Conservation (phyloP, 2,329 filamentous ascomycete species). For the Colletotrichum sojae region DNA sequence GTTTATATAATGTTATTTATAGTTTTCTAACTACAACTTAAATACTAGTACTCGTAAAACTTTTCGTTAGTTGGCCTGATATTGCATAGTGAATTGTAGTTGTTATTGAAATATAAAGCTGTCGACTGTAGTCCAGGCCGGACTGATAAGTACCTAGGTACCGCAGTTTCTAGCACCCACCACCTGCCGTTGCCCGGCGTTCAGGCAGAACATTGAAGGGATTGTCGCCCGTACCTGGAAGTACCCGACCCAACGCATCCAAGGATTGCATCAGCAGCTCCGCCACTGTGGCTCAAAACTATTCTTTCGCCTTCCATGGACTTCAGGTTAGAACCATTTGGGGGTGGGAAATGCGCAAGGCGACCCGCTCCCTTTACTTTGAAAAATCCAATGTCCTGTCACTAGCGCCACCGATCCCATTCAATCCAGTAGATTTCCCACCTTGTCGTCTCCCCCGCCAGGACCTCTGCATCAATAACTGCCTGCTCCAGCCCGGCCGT, state of each 20-base stretch:
- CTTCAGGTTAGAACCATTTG: constrained; percentile 36
- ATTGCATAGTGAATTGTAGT: too few relatives aligned
- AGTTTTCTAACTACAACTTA: too few relatives aligned
- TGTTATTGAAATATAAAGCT: too few relatives aligned
- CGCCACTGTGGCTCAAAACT: constrained; percentile 43
- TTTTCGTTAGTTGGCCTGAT: too few relatives aligned
- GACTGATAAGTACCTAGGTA: too few relatives aligned
- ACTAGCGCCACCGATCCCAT: constrained; percentile 30
- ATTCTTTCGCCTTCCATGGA: constrained; percentile 43
- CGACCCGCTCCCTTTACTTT: constrained; percentile 43
- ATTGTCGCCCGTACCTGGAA: too few relatives aligned
- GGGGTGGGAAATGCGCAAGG: constrained; percentile 38
- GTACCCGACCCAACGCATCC: neutral
- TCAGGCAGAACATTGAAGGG: too few relatives aligned
- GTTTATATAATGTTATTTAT: too few relatives aligned
- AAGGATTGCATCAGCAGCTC: constrained; percentile 42
- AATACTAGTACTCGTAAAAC: too few relatives aligned
- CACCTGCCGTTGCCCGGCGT: too few relatives aligned
- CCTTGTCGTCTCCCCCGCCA: constrained; percentile 36
- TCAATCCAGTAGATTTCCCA: constrained; percentile 38
- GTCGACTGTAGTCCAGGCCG: too few relatives aligned
- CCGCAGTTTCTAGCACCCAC: too few relatives aligned
- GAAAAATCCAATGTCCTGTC: constrained; percentile 41
- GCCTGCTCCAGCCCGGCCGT: constrained; percentile 30
- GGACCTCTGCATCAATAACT: constrained; percentile 39